Percentiles rank a stretch among this genome's conserved stretches.
phyloP scores from a whole-genome alignment of 441 rosid genomes.

The Breynia disticha region DNA sequence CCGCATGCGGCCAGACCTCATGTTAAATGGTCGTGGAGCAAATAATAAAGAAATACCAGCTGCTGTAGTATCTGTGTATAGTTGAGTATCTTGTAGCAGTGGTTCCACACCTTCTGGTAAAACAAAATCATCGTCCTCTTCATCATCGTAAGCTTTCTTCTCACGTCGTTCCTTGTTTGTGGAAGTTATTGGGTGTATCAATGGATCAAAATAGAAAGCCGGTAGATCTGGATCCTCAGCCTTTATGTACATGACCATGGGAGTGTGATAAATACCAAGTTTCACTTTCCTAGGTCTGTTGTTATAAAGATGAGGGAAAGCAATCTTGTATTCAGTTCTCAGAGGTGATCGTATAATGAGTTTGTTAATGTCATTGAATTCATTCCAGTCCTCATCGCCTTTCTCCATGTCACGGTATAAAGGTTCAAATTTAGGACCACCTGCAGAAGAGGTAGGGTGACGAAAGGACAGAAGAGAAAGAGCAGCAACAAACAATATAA shows the following conservation, averaged over 20 bases:
- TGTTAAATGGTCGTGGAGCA: constrained; percentile 93
- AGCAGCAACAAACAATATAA: background rate
- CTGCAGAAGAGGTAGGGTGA: too few relatives aligned
- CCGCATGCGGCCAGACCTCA: constrained; percentile 89
- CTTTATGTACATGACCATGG: constrained; percentile 96
- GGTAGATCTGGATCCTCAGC: constrained; percentile 98
- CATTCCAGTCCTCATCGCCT: constrained; percentile 99
- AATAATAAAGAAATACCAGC: constrained; percentile 89
- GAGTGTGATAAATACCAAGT: constrained; percentile 83
- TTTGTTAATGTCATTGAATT: constrained; percentile 97
- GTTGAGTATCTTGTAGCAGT: constrained; percentile 65
- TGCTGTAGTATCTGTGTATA: constrained; percentile 90
- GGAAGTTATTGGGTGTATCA: constrained; percentile 89
- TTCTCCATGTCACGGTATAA: constrained; percentile 98
- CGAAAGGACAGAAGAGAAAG: too few relatives aligned
- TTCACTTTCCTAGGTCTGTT: constrained; percentile 95
- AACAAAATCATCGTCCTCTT: constrained; percentile 67
- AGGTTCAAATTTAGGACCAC: constrained; percentile 99
- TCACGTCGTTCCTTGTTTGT: constrained; percentile 82
- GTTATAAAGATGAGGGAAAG: constrained; percentile 94
- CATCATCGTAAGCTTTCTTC: constrained; percentile 62
- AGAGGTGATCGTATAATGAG: constrained; percentile 94
- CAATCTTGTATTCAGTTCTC: constrained; percentile 90
- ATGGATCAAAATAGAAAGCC: constrained; percentile 93
- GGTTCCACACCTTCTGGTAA: constrained; percentile 93